Base-by-base conservation (phyloP, 2,329 filamentous ascomycete genomes). In the Biscogniauxia sp. region DNA sequence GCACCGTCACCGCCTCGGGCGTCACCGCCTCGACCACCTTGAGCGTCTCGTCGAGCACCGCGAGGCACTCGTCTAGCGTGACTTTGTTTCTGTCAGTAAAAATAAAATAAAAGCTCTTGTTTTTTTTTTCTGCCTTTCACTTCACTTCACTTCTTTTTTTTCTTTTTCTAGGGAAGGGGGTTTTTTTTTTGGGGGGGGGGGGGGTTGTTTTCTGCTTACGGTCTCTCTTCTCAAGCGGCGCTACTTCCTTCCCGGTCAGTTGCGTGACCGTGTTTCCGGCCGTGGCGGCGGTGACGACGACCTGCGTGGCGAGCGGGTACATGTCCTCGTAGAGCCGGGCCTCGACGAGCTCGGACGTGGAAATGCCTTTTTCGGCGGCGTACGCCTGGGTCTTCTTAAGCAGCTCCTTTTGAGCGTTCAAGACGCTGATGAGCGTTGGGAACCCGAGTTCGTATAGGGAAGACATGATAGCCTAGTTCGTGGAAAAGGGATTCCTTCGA, bases 391-490 rank as follows among this genome's bases (percentile, higher is more conserved):
- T 75, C 70, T 77, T 76, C 32, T 71, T 70, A 60, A 80, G 69
- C 26, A 69, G 59, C 59, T 79, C 70, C 23, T 23, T 23, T 5
- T 23, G 23, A 28, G 73, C 64, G 56, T 68, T 67, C 51, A 79
- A 64, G 63, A 67, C 65, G 41, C 72, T 70, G 66, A 64, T 68
- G 63, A 74, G 67, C 59, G 69, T 51, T 58, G 68, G 65, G 61
- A 81, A 58, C 61, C 70, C 72, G 59, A 70, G 64, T 61, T 80
- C 77, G 78, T 79, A 80, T 61, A 80, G 69, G n/a, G 76, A 69
- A 63, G 68, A 61, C 72, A 65, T 79, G 66, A 59, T 60, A 51
- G 56, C 51, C 50, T 51, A 32, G 41, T 50, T 45, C 5, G 7
- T 32, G 28, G n/a, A 45, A n/a, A 5, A 37, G 32, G 32, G 32